Percentiles rank a stretch among this genome's conserved stretches.
Evolutionary conservation across 2,329 filamentous ascomycete species (phyloP).

Genomic region (Tolypocladium album): DNA sequence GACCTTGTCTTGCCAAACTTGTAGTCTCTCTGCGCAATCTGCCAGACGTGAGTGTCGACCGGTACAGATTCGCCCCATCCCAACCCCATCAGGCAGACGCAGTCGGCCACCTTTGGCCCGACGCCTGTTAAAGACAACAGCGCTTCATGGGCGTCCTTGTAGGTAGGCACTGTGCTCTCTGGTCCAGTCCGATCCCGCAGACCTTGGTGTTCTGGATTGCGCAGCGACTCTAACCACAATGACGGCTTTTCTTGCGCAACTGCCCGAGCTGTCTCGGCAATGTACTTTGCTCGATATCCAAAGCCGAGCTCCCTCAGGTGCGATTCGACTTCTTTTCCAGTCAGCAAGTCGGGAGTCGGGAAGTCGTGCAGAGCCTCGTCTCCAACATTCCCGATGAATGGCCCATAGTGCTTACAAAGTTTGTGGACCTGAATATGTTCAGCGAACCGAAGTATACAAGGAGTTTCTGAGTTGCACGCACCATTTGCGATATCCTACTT

Average conservation of each 20-base stretch:
- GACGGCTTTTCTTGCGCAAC: constrained; percentile 55
- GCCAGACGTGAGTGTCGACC: constrained; percentile 97
- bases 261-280: constrained; percentile 72
- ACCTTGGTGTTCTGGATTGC: constrained; percentile 63
- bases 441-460: neutral
- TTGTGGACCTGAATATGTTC: constrained; percentile 55
- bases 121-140: constrained; percentile 76
- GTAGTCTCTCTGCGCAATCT: constrained; percentile 94
- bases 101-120: constrained; percentile 93
- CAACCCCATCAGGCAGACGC: constrained; percentile 90
- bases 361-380: constrained; percentile 77
- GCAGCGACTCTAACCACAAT: constrained; percentile 66
- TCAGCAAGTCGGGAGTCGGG: constrained; percentile 64
- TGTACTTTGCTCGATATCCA: constrained; percentile 89
- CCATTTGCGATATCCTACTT: constrained; percentile 89
- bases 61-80: constrained; percentile 94
- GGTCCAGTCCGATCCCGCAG: constrained; percentile 23
- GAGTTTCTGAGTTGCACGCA: constrained; percentile 17
- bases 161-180: constrained; percentile 41
- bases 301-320: constrained; percentile 79
- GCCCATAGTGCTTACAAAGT: constrained; percentile 76
- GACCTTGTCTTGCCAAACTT: constrained; percentile 77
- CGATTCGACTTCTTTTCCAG: constrained; percentile 62
- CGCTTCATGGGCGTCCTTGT: constrained; percentile 69
- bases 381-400: constrained; percentile 59